Evolutionary conservation across 2,329 filamentous ascomycete genomes (phyloP), one percentile per base, ranked within the genome.

Genomic region (Monilinia aucupariae): DNA sequence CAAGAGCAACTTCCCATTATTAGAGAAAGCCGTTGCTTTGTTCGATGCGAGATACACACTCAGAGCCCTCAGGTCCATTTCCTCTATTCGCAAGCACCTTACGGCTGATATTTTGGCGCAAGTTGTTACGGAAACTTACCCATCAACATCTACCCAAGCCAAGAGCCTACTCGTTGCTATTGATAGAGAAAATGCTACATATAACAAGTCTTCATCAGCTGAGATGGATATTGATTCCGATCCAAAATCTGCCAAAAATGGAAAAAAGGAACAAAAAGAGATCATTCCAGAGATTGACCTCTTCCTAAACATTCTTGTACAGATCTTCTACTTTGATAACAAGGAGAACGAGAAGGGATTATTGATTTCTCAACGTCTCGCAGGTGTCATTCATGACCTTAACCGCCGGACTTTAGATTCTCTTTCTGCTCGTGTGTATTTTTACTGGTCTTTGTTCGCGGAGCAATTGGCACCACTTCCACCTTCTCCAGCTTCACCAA

Each of bases 1-100:
- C 79, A 94, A 92, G 79, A 88, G 85, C 82, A 97, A 96, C 79
- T 97, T 97, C 75, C 85, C 86, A 59, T 84, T 99, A 68, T 84
- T 99, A 73, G 92, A 97, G 74, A 89, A 92, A 73, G 94, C 92
- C 69, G 93, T 99, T 68, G 83, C 87, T 68, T 86, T 96, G 71
- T 99, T 97, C 76, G 94, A 99, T 78, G 86, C 92, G 64, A 88
- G 94, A 80, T 99, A 97, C 79, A 91, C 93, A 63, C 88, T 99
- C 68, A 86, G 94, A 74, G 94, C 94, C 66, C 85, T 99, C 68
- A 89, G 94, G 72, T 96, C 92, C 71, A 96, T 97, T 79, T 96
- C 94, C 48, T 92, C 92, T 62, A 87, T 97, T 75, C 91, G 94
- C 76, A 97, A 97, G 82, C 86, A 91, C 69, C 83, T 96, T 70